Evolutionary conservation across 176 grass and related monocot genomes (phyloP).

Genomic region (Puccinellia tenuiflora): DNA sequence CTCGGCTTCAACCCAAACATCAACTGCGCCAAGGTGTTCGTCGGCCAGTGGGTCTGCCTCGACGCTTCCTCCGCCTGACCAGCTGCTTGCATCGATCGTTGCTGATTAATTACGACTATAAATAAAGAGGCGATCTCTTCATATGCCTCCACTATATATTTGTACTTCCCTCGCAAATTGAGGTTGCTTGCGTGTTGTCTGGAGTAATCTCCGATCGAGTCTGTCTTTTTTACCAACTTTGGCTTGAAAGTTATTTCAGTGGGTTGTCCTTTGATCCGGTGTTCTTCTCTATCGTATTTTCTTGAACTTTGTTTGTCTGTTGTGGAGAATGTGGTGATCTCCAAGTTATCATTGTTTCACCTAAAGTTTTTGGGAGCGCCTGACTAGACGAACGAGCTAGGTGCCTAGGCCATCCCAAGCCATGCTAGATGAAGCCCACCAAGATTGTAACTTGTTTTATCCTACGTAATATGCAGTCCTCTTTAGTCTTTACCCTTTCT

Average conservation of each 20-base stretch:
- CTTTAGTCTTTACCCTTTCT: too few species aligned
- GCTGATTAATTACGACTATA: neutral
- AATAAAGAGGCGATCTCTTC: neutral
- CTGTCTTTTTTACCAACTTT: neutral
- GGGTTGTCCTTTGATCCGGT: neutral
- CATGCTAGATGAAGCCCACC: too few species aligned
- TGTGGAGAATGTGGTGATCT: too few species aligned
- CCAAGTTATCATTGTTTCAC: too few species aligned
- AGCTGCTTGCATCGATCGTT: too few species aligned
- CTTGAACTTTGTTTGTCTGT: neutral
- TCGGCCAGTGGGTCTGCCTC: slow-evolving; percentile 49
- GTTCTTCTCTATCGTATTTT: neutral
- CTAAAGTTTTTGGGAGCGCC: too few species aligned
- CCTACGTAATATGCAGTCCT: too few species aligned
- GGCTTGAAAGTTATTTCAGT: neutral
- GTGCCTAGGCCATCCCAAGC: too few species aligned
- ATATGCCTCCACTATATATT: neutral
- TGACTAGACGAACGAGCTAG: too few species aligned
- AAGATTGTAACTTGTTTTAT: too few species aligned
- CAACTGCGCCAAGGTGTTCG: slow-evolving; percentile 23
- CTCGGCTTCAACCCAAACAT: slow-evolving; percentile 40
- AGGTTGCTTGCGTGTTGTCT: neutral
- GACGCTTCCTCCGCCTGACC: neutral
- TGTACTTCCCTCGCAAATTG: neutral
- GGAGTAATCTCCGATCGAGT: neutral